A percentile compares a stretch with the other conserved stretches of the same genome.
Evolutionary conservation across 352 stramenopile species (phyloP).

Genomic region (Pythium volutum): DNA sequence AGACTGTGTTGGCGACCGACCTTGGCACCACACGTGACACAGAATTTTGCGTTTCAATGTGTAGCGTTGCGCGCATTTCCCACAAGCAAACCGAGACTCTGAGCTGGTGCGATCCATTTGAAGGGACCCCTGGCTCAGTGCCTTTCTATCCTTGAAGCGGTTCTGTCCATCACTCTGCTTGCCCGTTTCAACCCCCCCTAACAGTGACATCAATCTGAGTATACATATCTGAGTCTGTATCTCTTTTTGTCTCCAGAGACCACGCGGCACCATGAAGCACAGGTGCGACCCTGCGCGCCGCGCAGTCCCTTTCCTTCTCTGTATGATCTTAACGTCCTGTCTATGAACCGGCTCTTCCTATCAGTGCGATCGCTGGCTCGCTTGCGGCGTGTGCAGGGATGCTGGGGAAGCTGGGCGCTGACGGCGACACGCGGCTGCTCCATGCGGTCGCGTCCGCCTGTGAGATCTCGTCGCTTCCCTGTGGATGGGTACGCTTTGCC

Average conservation of each 20-base stretch:
- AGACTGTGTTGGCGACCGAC: conserved; percentile 5
- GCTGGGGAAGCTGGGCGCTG: conserved; percentile 56
- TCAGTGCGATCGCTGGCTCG: conserved; percentile 51
- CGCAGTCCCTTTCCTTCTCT: not conserved
- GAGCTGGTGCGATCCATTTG: not conserved
- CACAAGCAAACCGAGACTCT: conserved; percentile 1
- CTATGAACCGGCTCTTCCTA: not conserved
- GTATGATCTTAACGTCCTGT: not conserved
- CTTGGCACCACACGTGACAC: conserved; percentile 17
- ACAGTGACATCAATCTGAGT: conserved; percentile 7
- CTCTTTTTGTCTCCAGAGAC: not conserved
- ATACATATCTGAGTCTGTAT: conserved; percentile 2
- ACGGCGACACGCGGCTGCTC: conserved; percentile 29
- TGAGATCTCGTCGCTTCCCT: conserved; percentile 6
- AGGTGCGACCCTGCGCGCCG: conserved; percentile 8
- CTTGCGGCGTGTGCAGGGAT: conserved; percentile 54
- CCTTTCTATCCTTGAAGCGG: conserved; percentile 6
- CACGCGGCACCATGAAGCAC: conserved; percentile 20
- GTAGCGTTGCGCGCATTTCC: conserved; percentile 6
- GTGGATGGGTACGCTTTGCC: conserved; percentile 5
- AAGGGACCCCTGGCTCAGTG: not conserved
- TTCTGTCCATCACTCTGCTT: conserved; percentile 18
- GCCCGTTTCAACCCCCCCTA: conserved; percentile 8
- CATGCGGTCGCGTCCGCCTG: conserved; percentile 23
- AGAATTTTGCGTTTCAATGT: conserved; percentile 24